Evolutionary conservation across 2,329 filamentous ascomycete species (phyloP).

Genomic region (Fusarium liriodendri): DNA sequence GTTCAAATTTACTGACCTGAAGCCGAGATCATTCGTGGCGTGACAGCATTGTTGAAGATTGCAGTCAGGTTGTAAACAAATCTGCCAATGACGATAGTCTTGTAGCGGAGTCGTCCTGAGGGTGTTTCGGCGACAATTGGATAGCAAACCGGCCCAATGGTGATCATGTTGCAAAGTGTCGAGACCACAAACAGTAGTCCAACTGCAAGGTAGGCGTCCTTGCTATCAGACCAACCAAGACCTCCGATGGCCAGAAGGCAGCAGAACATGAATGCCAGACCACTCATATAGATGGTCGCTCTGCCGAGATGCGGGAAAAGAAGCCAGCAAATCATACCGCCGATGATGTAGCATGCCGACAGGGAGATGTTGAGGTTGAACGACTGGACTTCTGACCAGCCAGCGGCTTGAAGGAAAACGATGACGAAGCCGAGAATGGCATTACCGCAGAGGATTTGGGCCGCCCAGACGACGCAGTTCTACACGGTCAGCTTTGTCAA

Average conservation of each 20-base stretch:
- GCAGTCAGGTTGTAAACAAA: background rate
- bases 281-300: background rate
- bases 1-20: background rate
- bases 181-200: background rate
- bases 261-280: background rate
- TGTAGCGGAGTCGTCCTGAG: background rate
- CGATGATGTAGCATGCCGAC: background rate
- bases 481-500: background rate
- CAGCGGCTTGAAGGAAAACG: background rate
- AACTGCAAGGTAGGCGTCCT: background rate
- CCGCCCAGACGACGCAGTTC: background rate
- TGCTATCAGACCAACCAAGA: background rate
- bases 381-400: background rate
- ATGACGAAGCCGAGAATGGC: background rate
- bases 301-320: background rate
- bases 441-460: background rate
- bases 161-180: background rate
- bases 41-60: background rate
- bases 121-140: background rate
- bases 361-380: constrained; percentile 2
- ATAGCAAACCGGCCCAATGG: background rate
- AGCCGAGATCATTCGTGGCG: background rate
- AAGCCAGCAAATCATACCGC: background rate
- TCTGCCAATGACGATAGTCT: background rate
- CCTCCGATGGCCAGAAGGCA: background rate